Evolutionary conservation across 306 rosid species (phyloP).

Genomic region (Carpinus fangiana): DNA sequence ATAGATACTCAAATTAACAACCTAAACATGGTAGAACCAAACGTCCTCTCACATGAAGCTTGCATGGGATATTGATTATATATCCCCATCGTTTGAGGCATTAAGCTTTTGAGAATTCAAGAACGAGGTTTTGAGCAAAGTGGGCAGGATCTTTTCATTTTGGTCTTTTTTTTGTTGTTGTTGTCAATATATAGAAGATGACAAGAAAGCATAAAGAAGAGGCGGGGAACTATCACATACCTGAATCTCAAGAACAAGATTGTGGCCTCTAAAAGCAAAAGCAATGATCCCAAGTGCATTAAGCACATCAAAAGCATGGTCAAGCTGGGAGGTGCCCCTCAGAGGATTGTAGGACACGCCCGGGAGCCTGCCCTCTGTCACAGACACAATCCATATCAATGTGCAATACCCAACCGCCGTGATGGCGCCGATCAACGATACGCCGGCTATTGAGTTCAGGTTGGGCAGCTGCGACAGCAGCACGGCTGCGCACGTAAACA

Average conservation of each 20-base stretch:
- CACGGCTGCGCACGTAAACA: conserved; percentile 52
- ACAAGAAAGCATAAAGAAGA: background rate
- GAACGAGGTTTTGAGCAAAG: background rate
- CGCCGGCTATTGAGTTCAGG: conserved; percentile 53
- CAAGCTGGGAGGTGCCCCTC: background rate
- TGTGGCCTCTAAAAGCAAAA: conserved; percentile 58
- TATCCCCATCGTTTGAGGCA: too few relatives aligned
- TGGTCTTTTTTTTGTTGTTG: background rate
- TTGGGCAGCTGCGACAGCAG: conserved; percentile 47
- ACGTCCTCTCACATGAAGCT: too few relatives aligned
- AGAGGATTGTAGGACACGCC: conserved; percentile 37
- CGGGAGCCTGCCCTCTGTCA: conserved; percentile 41
- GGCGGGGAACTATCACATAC: conserved; percentile 12
- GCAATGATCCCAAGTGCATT: conserved; percentile 56
- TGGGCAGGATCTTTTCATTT: background rate
- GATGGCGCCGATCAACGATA: conserved; percentile 50
- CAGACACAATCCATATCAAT: conserved; percentile 44
- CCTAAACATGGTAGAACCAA: too few relatives aligned
- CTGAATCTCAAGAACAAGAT: conserved; percentile 59
- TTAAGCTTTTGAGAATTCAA: background rate
- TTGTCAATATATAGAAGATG: background rate
- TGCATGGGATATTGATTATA: too few relatives aligned
- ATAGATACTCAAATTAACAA: too few relatives aligned
- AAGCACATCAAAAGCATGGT: conserved; percentile 29
- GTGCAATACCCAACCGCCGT: conserved; percentile 56